phyloP scores from a whole-genome alignment of 768 basidiomycete species.

The Trametes coccinea region DNA sequence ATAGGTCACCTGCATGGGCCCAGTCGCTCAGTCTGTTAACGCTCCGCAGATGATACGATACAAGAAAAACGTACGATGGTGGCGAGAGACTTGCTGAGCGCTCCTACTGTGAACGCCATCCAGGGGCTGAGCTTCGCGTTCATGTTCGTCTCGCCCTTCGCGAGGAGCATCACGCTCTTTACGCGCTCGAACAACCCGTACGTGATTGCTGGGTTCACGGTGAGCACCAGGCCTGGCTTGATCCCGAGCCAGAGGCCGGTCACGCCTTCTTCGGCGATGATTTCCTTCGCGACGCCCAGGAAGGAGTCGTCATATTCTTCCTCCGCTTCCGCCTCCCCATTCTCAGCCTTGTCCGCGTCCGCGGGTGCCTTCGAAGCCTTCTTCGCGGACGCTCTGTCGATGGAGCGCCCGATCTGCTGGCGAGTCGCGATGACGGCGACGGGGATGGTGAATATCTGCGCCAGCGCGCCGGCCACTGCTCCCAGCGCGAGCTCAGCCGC shows the following conservation, averaged over 20 bases:
- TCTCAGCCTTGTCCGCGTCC: slow-evolving; percentile 16
- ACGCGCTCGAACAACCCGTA: slow-evolving; percentile 94
- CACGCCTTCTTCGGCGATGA: slow-evolving; percentile 86
- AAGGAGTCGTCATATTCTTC: slow-evolving; percentile 66
- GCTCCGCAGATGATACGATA: neutral
- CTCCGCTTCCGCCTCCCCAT: slow-evolving; percentile 19
- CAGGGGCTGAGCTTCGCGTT: slow-evolving; percentile 71
- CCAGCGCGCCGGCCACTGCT: slow-evolving; percentile 89
- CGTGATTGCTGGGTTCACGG: slow-evolving; percentile 96
- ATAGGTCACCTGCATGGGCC: slow-evolving; percentile 74
- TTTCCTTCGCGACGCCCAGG: slow-evolving; percentile 76
- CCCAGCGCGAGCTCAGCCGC: slow-evolving; percentile 84
- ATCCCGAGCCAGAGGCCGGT: slow-evolving; percentile 91
- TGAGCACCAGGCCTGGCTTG: slow-evolving; percentile 91
- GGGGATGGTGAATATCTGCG: slow-evolving; percentile 98
- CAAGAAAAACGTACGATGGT: slow-evolving; percentile 69
- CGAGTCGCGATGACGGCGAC: slow-evolving; percentile 97
- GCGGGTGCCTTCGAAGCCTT: slow-evolving; percentile 8
- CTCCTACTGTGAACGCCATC: slow-evolving; percentile 83
- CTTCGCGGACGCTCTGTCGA: slow-evolving; percentile 19
- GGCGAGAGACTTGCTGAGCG: slow-evolving; percentile 91
- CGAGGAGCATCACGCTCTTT: slow-evolving; percentile 69
- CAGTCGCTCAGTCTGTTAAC: neutral
- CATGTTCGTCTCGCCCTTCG: slow-evolving; percentile 35
- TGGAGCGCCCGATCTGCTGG: slow-evolving; percentile 79